These are phyloP conservation scores for Botrytis pseudocinerea DNA, from an alignment of 2,329 filamentous ascomycete genomes.

Conservation along the genomic window DNA sequence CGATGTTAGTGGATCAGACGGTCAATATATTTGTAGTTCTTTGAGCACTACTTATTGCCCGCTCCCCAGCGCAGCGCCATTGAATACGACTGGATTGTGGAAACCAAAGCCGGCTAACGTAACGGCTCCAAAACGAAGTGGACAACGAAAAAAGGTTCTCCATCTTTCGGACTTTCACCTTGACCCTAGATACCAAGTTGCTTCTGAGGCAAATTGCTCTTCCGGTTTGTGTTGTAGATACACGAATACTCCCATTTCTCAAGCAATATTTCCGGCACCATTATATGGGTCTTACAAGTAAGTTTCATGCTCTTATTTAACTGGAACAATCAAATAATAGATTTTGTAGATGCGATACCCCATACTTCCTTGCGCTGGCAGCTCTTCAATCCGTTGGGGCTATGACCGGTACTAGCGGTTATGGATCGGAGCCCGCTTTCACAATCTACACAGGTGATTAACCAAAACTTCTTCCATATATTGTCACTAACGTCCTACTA, in stretches of 20 bases:
- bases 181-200: slow-evolving; percentile 54
- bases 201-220: slow-evolving; percentile 55
- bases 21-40: slow-evolving; percentile 56
- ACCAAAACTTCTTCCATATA: background rate
- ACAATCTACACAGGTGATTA: slow-evolving; percentile 50
- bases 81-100: slow-evolving; percentile 50
- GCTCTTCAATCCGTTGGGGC: slow-evolving; percentile 57
- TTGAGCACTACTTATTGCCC: slow-evolving; percentile 51
- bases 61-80: slow-evolving; percentile 46
- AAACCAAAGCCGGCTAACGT: slow-evolving; percentile 54
- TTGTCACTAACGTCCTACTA: background rate
- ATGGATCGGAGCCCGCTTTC: slow-evolving; percentile 50
- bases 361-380: slow-evolving; percentile 57
- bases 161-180: slow-evolving; percentile 59
- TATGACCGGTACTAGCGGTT: slow-evolving; percentile 53
- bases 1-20: slow-evolving; percentile 55
- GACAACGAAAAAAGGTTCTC: slow-evolving; percentile 55
- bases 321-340: slow-evolving; percentile 11
- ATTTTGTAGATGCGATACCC: slow-evolving; percentile 51
- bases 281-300: slow-evolving; percentile 53
- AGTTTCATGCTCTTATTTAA: background rate
- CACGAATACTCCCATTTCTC: slow-evolving; percentile 41
- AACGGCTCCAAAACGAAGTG: slow-evolving; percentile 49
- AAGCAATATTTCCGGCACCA: slow-evolving; percentile 50
- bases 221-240: slow-evolving; percentile 53